Evolutionary conservation across 768 basidiomycete genomes (phyloP).

Genomic region (Lentinula guzmanii): DNA sequence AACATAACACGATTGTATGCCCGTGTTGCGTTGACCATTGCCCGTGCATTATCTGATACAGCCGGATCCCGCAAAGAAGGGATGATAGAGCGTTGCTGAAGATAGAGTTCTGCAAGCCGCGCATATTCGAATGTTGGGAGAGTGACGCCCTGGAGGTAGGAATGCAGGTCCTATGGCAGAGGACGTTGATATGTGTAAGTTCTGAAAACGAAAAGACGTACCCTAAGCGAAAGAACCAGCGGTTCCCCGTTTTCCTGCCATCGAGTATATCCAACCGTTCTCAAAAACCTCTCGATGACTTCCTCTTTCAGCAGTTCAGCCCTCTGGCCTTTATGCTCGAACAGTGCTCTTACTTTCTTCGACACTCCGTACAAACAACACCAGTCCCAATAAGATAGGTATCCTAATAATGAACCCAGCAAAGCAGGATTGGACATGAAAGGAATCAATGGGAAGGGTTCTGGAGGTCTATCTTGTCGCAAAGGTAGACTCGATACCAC

Average conservation of each 20-base stretch:
- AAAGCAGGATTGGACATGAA: constrained; percentile 52
- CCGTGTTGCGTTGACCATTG: constrained; percentile 56
- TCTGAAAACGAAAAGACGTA: constrained; percentile 20
- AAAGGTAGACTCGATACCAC: background rate
- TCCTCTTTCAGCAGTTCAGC: constrained; percentile 47
- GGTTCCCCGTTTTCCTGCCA: constrained; percentile 68
- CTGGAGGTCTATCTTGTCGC: constrained; percentile 34
- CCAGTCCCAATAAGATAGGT: constrained; percentile 72
- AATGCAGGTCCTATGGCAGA: constrained; percentile 59
- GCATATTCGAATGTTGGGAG: constrained; percentile 72
- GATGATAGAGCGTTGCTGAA: constrained; percentile 43
- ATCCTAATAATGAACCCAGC: constrained; percentile 48
- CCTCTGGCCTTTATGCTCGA: constrained; percentile 24
- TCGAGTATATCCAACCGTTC: constrained; percentile 63
- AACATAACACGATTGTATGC: constrained; percentile 79
- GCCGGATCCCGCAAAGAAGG: constrained; percentile 34
- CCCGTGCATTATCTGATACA: constrained; percentile 36
- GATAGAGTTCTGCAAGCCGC: constrained; percentile 48
- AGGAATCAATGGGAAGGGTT: constrained; percentile 44
- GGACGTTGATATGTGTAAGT: background rate
- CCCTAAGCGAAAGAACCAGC: constrained; percentile 56
- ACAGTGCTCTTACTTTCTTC: constrained; percentile 40
- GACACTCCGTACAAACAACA: constrained; percentile 52
- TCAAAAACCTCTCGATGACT: constrained; percentile 63
- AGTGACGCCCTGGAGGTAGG: constrained; percentile 76